These are phyloP conservation scores for Combretum micranthum DNA, from an alignment of 345 rosid species.

Conservation along the genomic window DNA sequence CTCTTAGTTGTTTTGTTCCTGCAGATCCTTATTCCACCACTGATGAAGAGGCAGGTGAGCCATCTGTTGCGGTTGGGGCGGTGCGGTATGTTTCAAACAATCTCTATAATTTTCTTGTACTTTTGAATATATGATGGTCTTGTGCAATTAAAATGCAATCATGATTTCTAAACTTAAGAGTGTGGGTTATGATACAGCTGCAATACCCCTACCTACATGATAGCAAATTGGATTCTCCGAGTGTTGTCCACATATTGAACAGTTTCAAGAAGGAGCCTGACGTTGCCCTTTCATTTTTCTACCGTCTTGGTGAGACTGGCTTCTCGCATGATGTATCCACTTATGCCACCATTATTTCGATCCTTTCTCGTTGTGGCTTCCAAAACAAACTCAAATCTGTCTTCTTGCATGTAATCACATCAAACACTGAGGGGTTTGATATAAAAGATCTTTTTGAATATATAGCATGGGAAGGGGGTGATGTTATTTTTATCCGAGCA, in stretches of 20 bases:
- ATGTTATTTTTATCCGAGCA: slow-evolving; percentile 17
- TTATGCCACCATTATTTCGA: slow-evolving; percentile 35
- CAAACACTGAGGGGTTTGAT: slow-evolving; percentile 24
- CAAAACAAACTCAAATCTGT: slow-evolving; percentile 34
- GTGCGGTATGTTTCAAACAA: too few relatives aligned
- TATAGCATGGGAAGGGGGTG: slow-evolving; percentile 18
- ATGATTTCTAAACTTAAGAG: too few relatives aligned
- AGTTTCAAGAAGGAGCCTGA: slow-evolving; percentile 32
- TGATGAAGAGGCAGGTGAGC: too few relatives aligned
- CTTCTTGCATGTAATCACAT: slow-evolving; percentile 32
- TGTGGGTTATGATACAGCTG: neutral
- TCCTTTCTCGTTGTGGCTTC: slow-evolving; percentile 34
- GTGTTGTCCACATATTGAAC: slow-evolving; percentile 27
- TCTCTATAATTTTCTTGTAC: too few relatives aligned
- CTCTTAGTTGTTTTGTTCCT: too few relatives aligned
- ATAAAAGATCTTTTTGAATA: slow-evolving; percentile 35
- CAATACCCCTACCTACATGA: slow-evolving; percentile 6
- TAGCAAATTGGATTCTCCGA: slow-evolving; percentile 12
- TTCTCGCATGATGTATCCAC: slow-evolving; percentile 33
- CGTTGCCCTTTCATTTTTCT: slow-evolving; percentile 37
- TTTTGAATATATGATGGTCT: too few relatives aligned
- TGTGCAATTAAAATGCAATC: too few relatives aligned
- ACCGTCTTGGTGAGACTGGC: slow-evolving; percentile 26
- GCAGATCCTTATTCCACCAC: too few relatives aligned
- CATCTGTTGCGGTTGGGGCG: too few relatives aligned